Percentiles rank a stretch among this genome's conserved stretches.
phyloP scores from a whole-genome alignment of 2,329 filamentous ascomycete species.

The Diaporthe vexans region DNA sequence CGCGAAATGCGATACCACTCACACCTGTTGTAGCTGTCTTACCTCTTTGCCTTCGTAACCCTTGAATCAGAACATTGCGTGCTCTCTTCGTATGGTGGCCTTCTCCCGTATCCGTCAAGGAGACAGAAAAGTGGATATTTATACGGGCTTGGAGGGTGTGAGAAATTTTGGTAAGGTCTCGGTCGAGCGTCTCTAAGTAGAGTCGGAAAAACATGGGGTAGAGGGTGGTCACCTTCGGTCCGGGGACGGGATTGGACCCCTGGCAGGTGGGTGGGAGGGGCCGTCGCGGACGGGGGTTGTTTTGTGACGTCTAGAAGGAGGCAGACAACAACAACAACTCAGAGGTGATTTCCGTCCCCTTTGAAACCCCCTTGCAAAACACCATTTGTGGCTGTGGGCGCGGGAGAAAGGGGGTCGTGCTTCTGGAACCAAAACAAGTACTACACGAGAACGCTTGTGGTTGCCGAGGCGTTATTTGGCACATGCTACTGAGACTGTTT shows the following conservation, averaged over 20 bases:
- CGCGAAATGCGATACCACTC: conserved; percentile 26
- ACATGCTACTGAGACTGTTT: conserved; percentile 7
- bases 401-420: conserved; percentile 19
- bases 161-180: not conserved
- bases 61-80: not conserved
- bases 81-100: not conserved
- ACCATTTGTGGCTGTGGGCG: not conserved
- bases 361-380: conserved; percentile 1
- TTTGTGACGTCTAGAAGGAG: not conserved
- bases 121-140: not conserved
- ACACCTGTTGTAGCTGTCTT: not conserved
- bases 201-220: conserved; percentile 15
- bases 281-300: not conserved
- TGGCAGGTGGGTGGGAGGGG: conserved; percentile 1
- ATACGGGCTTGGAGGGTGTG: not conserved
- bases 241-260: conserved; percentile 1
- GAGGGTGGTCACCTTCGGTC: not conserved
- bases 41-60: not conserved
- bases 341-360: not conserved
- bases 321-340: not conserved
- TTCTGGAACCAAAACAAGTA: not conserved
- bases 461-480: conserved; percentile 8
- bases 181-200: conserved; percentile 2
- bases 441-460: not conserved
- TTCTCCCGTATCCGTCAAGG: not conserved